Evolutionary conservation across 805 yeast species (phyloP).

Genomic region (Starmerella stellata): DNA sequence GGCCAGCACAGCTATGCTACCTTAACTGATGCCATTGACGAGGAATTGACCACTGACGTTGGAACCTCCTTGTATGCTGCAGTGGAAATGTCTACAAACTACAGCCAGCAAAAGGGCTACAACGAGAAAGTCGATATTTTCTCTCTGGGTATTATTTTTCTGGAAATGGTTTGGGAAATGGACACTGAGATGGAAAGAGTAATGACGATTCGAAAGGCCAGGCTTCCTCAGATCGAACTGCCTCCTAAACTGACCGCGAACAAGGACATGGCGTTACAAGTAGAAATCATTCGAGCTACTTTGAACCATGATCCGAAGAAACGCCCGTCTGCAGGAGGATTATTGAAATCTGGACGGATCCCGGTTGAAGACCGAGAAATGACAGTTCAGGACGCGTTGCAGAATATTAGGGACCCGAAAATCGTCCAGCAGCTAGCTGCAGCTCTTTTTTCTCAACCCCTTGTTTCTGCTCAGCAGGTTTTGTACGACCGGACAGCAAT

Average conservation of each 20-base stretch:
- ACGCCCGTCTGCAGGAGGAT: slow-evolving; percentile 62
- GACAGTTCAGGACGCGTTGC: slow-evolving; percentile 70
- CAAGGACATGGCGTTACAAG: slow-evolving; percentile 36
- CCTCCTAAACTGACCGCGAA: slow-evolving; percentile 47
- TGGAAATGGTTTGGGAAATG: slow-evolving; percentile 78
- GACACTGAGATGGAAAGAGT: slow-evolving; percentile 92
- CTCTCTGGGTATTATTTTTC: slow-evolving; percentile 83
- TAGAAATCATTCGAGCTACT: slow-evolving; percentile 44
- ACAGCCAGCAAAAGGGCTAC: slow-evolving; percentile 39
- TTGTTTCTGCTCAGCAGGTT: slow-evolving; percentile 66
- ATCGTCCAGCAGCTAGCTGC: slow-evolving; percentile 88
- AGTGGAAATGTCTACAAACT: slow-evolving; percentile 43
- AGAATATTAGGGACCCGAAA: slow-evolving; percentile 69
- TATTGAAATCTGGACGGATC: slow-evolving; percentile 62
- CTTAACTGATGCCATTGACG: slow-evolving; percentile 28
- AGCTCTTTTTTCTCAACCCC: slow-evolving; percentile 68
- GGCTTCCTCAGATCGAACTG: slow-evolving; percentile 43
- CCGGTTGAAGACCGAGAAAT: slow-evolving; percentile 86
- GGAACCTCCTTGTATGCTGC: slow-evolving; percentile 94
- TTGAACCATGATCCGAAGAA: slow-evolving; percentile 60
- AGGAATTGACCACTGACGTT: slow-evolving; percentile 75
- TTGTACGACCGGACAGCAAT: slow-evolving; percentile 39
- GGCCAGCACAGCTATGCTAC: not conserved
- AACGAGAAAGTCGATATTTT: slow-evolving; percentile 92
- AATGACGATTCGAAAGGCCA: slow-evolving; percentile 42